These are phyloP conservation scores for Rhodotorula sp. DNA, from an alignment of 1,284 basidiomycete genomes.

Conservation along the genomic window DNA sequence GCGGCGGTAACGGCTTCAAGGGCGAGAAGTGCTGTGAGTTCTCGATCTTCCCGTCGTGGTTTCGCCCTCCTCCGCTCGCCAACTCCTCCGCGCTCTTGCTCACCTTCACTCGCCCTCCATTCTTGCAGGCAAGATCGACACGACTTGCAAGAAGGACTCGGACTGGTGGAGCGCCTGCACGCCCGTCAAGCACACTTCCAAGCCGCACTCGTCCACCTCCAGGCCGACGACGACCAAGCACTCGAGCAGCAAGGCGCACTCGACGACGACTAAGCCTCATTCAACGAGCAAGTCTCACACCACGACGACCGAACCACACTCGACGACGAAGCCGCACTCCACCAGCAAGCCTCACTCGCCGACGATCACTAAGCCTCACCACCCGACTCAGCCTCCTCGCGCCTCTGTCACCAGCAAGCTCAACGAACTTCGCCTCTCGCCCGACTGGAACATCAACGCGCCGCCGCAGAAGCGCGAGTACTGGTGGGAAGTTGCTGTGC, in stretches of 20 bases:
- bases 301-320: background rate
- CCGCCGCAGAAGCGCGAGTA: constrained; percentile 11
- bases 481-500: constrained; percentile 7
- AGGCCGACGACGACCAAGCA: background rate
- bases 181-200: background rate
- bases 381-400: background rate
- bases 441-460: constrained; percentile 16
- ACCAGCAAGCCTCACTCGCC: background rate
- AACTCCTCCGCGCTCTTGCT: background rate
- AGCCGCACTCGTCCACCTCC: background rate
- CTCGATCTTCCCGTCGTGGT: background rate
- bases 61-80: background rate
- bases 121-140: background rate
- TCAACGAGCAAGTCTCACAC: background rate
- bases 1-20: background rate
- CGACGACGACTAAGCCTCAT: background rate
- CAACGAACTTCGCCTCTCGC: constrained; percentile 15
- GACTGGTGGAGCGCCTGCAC: background rate
- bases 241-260: background rate
- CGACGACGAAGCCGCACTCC: background rate
- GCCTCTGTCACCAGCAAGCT: constrained; percentile 12
- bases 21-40: constrained; percentile 6
- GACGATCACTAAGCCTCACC: no score
- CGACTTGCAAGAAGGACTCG: background rate
- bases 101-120: background rate